A percentile compares a stretch with the other conserved stretches of the same genome.
These are phyloP conservation scores for Macrolepiota fuliginosa DNA, from an alignment of 768 basidiomycete species.

Conservation along the genomic window DNA sequence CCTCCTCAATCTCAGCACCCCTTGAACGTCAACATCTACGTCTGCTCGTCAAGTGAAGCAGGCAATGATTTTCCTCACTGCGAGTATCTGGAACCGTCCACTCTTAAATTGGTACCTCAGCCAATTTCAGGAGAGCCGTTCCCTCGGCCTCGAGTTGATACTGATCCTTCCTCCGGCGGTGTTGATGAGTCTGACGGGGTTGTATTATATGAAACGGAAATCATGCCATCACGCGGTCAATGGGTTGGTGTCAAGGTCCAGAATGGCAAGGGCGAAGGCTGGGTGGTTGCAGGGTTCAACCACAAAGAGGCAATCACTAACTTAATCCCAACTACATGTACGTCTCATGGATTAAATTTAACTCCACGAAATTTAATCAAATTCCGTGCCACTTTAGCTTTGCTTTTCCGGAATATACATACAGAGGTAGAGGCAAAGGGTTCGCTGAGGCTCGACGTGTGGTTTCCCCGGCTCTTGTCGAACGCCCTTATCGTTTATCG, in stretches of 20 bases:
- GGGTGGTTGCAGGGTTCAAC: constrained; percentile 60
- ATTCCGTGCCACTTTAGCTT: constrained; percentile 27
- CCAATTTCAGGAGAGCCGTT: constrained; percentile 52
- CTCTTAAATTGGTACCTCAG: constrained; percentile 62
- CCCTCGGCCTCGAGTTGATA: constrained; percentile 65
- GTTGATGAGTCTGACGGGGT: constrained; percentile 64
- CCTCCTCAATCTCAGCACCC: constrained; percentile 46
- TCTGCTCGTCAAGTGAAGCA: constrained; percentile 33
- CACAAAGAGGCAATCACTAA: constrained; percentile 27
- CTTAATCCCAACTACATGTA: constrained; percentile 42
- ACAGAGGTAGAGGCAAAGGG: constrained; percentile 30
- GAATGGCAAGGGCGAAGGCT: constrained; percentile 50
- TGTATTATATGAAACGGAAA: constrained; percentile 54
- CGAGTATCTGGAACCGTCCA: constrained; percentile 37
- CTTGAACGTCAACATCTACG: constrained; percentile 44
- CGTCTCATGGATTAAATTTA: constrained; percentile 20
- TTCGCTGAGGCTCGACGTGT: constrained; percentile 41
- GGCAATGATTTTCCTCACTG: constrained; percentile 32
- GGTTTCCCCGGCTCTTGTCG: constrained; percentile 54
- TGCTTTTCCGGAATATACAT: constrained; percentile 33
- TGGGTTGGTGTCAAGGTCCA: constrained; percentile 58
- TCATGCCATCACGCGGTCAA: constrained; percentile 12
- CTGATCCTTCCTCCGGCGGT: constrained; percentile 31
- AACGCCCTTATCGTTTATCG: constrained; percentile 68
- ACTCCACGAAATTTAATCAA: constrained; percentile 13